Evolutionary conservation across 805 yeast species (phyloP).

Genomic region (Cephaloascus albidus): DNA sequence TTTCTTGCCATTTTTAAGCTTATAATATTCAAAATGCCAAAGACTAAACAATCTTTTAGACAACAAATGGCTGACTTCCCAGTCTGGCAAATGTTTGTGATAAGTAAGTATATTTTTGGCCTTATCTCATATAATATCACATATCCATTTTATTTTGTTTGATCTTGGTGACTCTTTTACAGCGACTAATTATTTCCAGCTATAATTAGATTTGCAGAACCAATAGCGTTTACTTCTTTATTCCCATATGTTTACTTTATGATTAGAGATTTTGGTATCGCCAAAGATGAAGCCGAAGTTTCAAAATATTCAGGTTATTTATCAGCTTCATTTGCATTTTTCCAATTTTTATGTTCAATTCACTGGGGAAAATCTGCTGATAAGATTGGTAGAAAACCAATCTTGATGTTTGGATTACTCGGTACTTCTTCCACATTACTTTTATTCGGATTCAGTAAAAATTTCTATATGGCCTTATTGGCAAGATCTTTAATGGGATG

Average conservation of each 20-base stretch:
- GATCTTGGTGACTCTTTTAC: constrained; percentile 2
- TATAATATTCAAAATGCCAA: neutral
- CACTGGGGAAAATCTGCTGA: constrained; percentile 56
- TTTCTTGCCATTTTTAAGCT: too few species aligned
- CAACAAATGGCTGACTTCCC: constrained; percentile 53
- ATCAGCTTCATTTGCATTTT: constrained; percentile 53
- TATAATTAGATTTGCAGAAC: constrained; percentile 48
- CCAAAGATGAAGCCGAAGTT: constrained; percentile 41
- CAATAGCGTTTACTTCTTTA: constrained; percentile 53
- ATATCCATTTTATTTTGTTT: constrained; percentile 1
- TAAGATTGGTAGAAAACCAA: constrained; percentile 45
- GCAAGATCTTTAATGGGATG: constrained; percentile 49
- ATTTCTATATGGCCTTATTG: constrained; percentile 40
- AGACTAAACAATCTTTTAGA: constrained; percentile 15
- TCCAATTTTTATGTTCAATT: constrained; percentile 47
- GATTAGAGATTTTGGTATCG: constrained; percentile 48
- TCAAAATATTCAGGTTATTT: constrained; percentile 54
- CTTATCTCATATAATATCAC: neutral
- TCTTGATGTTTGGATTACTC: constrained; percentile 38
- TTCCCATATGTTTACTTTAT: constrained; percentile 59
- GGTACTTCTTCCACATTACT: constrained; percentile 43
- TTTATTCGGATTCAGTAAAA: constrained; percentile 43
- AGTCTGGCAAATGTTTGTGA: constrained; percentile 32
- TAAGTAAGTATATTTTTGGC: constrained; percentile 7
- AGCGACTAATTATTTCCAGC: constrained; percentile 6